Evolutionary conservation across 2,329 filamentous ascomycete species (phyloP), one percentile per base, ranked within the genome.

Genomic region (Beauveria scarabaeidicola): DNA sequence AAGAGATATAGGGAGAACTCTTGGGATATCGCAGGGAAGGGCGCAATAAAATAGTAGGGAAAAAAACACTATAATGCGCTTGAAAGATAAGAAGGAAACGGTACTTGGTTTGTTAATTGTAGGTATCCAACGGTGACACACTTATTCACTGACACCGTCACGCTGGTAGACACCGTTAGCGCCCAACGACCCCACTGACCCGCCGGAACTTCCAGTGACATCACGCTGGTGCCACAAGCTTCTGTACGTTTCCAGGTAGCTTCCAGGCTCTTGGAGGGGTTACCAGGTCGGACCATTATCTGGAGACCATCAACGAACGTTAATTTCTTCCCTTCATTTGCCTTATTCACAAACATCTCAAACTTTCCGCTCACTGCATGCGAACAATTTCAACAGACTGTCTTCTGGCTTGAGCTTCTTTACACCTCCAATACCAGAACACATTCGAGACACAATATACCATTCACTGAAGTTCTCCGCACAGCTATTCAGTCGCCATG

Each of bases 401-500:
- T 59, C 57, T 46, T 46, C 11, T 52, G 58, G 19, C 40, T 52
- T 55, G 38, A 38, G 29, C 44, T 36, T 43, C 40, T 29, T 41
- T 32, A 54, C n/a, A 5, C 50, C 41, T 41, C 55, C 32, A 36
- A 36, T 36, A 36, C 32, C 29, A 36, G 32, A 32, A 36, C 32
- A 36, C 13, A 36, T 13, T 48, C 29, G 38, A 32, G 29, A 27
- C 29, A 47, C 25, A 13, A 47, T 51, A 58, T 32, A 46, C 17
- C 3, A 27, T 38, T 7, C 6, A 1, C 43, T 15, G 13, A 48
- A 8, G 25, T n/a, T 13, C 15, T 32, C 44, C 32, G 52, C 51
- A 48, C 29, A 57, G 62, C 56, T 61, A 52, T 64, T 60, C 61
- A 65, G 25, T 52, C 71, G 83, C 66, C 66, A 90, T 91, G 88